These are phyloP conservation scores for Chenopodium berlandieri DNA, from an alignment of 148 eudicot species.

Conservation along the genomic window DNA sequence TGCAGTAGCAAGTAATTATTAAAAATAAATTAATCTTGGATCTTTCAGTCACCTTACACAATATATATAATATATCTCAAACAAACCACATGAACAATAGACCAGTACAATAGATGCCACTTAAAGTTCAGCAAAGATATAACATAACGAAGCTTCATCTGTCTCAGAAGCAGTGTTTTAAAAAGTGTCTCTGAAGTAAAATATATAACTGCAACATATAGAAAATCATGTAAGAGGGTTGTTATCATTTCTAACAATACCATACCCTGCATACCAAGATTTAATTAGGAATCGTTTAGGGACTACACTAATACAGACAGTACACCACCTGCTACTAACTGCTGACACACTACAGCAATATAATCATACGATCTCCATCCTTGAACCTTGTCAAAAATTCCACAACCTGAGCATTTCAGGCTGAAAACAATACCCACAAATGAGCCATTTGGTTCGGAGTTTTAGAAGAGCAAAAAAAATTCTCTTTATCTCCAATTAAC, in stretches of 20 bases:
- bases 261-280: neutral
- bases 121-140: neutral
- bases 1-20: conserved; percentile 34
- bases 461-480: neutral
- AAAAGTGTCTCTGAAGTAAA: neutral
- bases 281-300: neutral
- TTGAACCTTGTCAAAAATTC: neutral
- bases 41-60: neutral
- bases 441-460: neutral
- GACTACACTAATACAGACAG: neutral
- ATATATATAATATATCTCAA: neutral
- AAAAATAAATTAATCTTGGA: neutral
- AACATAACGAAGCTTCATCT: neutral
- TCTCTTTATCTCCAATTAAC: neutral
- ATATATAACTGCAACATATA: neutral
- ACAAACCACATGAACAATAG: neutral
- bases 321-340: neutral
- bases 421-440: neutral
- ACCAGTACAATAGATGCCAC: neutral
- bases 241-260: neutral
- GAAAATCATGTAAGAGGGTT: neutral
- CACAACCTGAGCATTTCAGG: neutral
- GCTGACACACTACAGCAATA: neutral
- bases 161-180: neutral
- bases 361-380: neutral